Evolutionary conservation across 352 stramenopile species (phyloP), one percentile per base, ranked within the genome.

Genomic region (Phytophthora melonis): DNA sequence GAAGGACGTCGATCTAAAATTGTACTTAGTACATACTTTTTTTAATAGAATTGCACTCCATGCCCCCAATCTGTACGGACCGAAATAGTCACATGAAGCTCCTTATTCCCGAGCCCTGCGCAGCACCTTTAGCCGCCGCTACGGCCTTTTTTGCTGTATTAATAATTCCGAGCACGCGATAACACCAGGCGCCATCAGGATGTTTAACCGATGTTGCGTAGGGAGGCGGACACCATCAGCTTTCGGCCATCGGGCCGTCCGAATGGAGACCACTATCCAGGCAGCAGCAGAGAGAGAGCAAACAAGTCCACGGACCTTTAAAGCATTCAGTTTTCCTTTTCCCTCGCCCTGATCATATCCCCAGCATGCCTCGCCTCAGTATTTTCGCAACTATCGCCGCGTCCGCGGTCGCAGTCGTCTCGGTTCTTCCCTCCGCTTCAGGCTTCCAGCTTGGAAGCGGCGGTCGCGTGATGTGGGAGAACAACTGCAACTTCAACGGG

Each of bases 381-480:
- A 61, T 25, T 49, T 43, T 63, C 25, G 36, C 21, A 18, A 23
- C 76, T 61, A 21, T 74, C 21, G 63, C 64, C 21, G 41, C 52
- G 18, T 64, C 49, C 58, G 56, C 55, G 16, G 18, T 77, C 30
- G 57, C 30, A 39, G 39, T 36, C 14, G 23, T 50, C 54, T 64
- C 63, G 7, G 49, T 75, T 19, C 36, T 63, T 6, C 63, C 52
- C 36, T 39, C n/a, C 18, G 59, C 60, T 14, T 14, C 41, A 34
- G 72, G 49, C n/a, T 77, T 74, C n/a, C 63, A 74, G 23, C 30
- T 70, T 4, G 70, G 69, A 16, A 83, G 73, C 21, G 18, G n/a
- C 7, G 72, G 59, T 3, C 71, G 77, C 9, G 71, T 83, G 25
- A 81, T 84, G 74, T 83, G 77, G 79, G 77, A 78, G 50, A 74